Conservation (phyloP, 2,329 filamentous ascomycete genomes). For the Aspergillus sp. region DNA sequence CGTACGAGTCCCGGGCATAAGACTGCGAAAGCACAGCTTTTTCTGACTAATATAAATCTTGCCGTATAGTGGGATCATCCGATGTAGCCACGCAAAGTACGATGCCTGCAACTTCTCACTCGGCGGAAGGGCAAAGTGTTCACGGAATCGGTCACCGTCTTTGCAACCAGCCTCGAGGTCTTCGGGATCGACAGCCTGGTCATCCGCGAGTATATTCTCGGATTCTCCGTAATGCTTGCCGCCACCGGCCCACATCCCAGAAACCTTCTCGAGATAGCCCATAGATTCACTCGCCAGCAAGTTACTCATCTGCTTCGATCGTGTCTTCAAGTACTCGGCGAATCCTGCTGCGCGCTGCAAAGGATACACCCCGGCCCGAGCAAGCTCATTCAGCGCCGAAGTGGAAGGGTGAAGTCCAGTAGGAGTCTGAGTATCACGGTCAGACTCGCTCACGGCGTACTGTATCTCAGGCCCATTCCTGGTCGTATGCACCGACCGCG, state of each 20-base stretch:
- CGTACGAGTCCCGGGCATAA: slow-evolving; percentile 84
- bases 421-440: slow-evolving; percentile 24
- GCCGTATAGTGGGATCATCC: slow-evolving; percentile 87
- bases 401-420: slow-evolving; percentile 40
- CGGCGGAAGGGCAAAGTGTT: slow-evolving; percentile 85
- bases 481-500: slow-evolving; percentile 30
- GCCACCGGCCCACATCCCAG: slow-evolving; percentile 93
- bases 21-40: slow-evolving; percentile 88
- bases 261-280: slow-evolving; percentile 95
- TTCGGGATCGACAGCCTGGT: slow-evolving; percentile 59
- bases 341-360: slow-evolving; percentile 80
- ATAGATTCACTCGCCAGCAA: slow-evolving; percentile 87
- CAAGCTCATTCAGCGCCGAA: slow-evolving; percentile 60
- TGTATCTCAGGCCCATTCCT: slow-evolving; percentile 19
- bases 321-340: slow-evolving; percentile 77
- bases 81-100: slow-evolving; percentile 89
- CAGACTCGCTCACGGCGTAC: slow-evolving; percentile 26
- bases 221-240: slow-evolving; percentile 83
- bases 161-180: slow-evolving; percentile 57
- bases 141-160: slow-evolving; percentile 71
- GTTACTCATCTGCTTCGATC: slow-evolving; percentile 78
- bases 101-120: slow-evolving; percentile 82
- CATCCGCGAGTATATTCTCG: slow-evolving; percentile 67
- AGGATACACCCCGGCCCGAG: slow-evolving; percentile 69
- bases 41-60: slow-evolving; percentile 92